Percentiles rank a stretch among this genome's conserved stretches.
phyloP scores from a whole-genome alignment of 192 early-diverging fungal genomes.

The Gryganskiella cystojenkinii region DNA sequence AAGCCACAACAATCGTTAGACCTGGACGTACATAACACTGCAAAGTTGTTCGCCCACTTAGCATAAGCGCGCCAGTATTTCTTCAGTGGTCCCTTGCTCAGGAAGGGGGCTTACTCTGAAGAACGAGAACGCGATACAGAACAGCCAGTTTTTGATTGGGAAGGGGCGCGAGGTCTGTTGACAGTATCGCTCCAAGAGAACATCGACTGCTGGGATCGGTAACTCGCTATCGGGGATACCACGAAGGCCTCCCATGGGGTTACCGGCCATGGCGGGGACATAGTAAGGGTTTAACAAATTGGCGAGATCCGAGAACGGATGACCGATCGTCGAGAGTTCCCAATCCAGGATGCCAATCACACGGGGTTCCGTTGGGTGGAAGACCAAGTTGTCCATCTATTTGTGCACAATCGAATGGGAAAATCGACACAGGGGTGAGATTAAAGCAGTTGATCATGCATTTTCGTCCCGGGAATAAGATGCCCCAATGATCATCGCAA shows the following conservation, averaged over 20 bases:
- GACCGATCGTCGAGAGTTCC: constrained; percentile 91
- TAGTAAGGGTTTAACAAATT: constrained; percentile 85
- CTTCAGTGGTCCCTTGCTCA: not conserved
- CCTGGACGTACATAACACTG: not conserved
- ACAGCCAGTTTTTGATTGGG: constrained; percentile 84
- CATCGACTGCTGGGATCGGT: constrained; percentile 71
- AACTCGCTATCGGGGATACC: constrained; percentile 49
- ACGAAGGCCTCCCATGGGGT: constrained; percentile 56
- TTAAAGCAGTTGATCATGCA: constrained; percentile 1
- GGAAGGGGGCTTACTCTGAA: constrained; percentile 72
- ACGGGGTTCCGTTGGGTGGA: constrained; percentile 76
- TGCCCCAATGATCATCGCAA: not conserved
- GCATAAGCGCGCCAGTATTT: not conserved
- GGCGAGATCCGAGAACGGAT: constrained; percentile 91
- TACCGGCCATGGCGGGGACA: constrained; percentile 44
- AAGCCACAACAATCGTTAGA: not conserved
- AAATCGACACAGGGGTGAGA: constrained; percentile 73
- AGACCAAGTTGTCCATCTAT: constrained; percentile 60
- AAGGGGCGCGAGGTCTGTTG: constrained; percentile 63
- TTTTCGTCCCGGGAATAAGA: not conserved
- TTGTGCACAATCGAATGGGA: not conserved
- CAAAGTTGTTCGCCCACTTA: too few relatives aligned
- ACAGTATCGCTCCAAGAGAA: constrained; percentile 83
- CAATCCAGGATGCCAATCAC: constrained; percentile 95
- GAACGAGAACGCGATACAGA: constrained; percentile 87